These are phyloP conservation scores for Colletotrichum tropicicola DNA, from an alignment of 2,329 filamentous ascomycete species.

Conservation along the genomic window DNA sequence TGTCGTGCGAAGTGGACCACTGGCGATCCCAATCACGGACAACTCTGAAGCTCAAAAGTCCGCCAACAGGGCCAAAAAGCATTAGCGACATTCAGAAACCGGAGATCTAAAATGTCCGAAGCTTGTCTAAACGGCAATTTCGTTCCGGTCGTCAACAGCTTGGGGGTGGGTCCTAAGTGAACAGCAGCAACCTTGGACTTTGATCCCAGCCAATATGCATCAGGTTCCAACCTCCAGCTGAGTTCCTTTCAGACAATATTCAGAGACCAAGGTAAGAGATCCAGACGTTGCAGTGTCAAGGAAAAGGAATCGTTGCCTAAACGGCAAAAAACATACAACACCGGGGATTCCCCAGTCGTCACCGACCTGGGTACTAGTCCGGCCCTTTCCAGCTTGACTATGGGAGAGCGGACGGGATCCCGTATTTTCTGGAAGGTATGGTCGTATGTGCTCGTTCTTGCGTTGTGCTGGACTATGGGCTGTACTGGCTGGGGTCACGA, in stretches of 20 bases:
- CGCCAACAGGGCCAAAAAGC: not conserved
- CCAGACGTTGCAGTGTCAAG: not conserved
- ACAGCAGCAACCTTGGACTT: not conserved
- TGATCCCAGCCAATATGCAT: too few relatives aligned
- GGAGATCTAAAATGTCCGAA: not conserved
- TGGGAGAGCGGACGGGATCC: slow-evolving; percentile 33
- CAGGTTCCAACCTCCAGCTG: too few relatives aligned
- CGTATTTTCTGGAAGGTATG: slow-evolving; percentile 28
- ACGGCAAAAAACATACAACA: slow-evolving; percentile 19
- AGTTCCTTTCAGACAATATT: not conserved
- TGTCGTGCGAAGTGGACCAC: not conserved
- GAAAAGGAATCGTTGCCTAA: not conserved
- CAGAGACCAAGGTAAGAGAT: not conserved
- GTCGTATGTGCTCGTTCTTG: slow-evolving; percentile 20
- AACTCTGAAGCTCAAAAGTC: not conserved
- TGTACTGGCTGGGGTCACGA: too few relatives aligned
- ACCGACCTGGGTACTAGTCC: slow-evolving; percentile 30
- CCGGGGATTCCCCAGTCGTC: slow-evolving; percentile 28
- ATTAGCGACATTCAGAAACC: not conserved
- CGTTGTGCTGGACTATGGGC: too few relatives aligned
- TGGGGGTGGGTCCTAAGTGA: not conserved
- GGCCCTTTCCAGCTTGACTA: slow-evolving; percentile 28
- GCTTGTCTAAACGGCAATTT: not conserved
- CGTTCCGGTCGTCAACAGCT: too few relatives aligned
- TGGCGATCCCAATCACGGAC: not conserved